Percentiles rank a stretch among this genome's conserved stretches.
phyloP scores from a whole-genome alignment of 2,329 filamentous ascomycete genomes.

The Venturiaceae sp. region DNA sequence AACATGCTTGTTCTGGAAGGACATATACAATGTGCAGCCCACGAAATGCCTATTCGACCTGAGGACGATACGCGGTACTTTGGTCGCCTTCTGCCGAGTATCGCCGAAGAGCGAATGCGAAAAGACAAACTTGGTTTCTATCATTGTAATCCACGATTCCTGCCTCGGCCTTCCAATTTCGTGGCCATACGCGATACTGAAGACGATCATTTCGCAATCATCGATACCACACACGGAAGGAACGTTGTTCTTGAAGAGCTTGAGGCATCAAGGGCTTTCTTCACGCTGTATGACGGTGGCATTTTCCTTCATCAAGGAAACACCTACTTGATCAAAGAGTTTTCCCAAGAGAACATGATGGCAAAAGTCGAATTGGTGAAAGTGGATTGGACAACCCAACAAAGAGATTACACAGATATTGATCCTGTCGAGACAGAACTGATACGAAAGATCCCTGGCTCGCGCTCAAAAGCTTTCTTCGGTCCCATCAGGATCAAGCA shows the following conservation, averaged over 20 bases:
- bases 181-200: slow-evolving; percentile 85
- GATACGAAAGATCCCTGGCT: slow-evolving; percentile 60
- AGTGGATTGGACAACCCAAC: slow-evolving; percentile 90
- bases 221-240: slow-evolving; percentile 73
- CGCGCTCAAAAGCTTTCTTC: slow-evolving; percentile 65
- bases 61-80: slow-evolving; percentile 71
- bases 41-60: slow-evolving; percentile 85
- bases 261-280: slow-evolving; percentile 90
- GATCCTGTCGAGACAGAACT: slow-evolving; percentile 89
- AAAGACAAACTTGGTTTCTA: slow-evolving; percentile 73
- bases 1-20: slow-evolving; percentile 89
- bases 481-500: slow-evolving; percentile 79
- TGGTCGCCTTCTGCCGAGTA: slow-evolving; percentile 57
- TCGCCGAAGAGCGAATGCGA: slow-evolving; percentile 65
- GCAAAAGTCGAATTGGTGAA: slow-evolving; percentile 82
- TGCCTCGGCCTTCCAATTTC: slow-evolving; percentile 70
- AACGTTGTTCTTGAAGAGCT: slow-evolving; percentile 89
- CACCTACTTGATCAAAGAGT: slow-evolving; percentile 85
- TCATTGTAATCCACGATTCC: slow-evolving; percentile 81
- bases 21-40: slow-evolving; percentile 89
- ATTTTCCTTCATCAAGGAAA: slow-evolving; percentile 96
- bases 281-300: slow-evolving; percentile 91
- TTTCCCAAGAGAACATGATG: slow-evolving; percentile 68
- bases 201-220: slow-evolving; percentile 87
- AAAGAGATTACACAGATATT: slow-evolving; percentile 88